A percentile compares a stretch with the other conserved stretches of the same genome.
phyloP scores from a whole-genome alignment of 768 basidiomycete genomes.

The Suillus tomentosus region DNA sequence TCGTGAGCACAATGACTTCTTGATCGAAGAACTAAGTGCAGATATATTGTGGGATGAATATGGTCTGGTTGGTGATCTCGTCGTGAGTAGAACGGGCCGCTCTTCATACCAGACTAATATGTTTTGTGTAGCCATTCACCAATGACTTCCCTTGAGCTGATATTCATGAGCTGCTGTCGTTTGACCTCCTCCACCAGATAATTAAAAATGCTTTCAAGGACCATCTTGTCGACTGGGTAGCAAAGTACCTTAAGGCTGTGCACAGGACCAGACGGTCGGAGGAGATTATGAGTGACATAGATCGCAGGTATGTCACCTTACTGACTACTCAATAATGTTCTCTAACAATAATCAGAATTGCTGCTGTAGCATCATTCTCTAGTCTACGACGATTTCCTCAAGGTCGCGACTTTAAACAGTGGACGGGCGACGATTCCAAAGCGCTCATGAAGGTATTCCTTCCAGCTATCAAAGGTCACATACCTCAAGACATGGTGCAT shows the following conservation, averaged over 20 bases:
- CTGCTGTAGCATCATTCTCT: not conserved
- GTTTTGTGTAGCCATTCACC: no score
- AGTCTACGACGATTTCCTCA: not conserved
- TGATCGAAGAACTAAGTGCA: slow-evolving; percentile 27
- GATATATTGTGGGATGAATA: slow-evolving; percentile 37
- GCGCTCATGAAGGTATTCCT: not conserved
- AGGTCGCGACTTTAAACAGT: not conserved
- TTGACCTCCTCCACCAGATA: no score
- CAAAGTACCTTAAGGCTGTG: not conserved
- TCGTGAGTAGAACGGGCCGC: slow-evolving; percentile 19
- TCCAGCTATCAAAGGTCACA: not conserved
- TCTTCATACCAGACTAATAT: no score
- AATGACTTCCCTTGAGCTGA: no score
- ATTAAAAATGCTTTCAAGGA: not conserved
- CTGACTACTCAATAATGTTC: rapidly evolving
- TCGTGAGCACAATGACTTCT: slow-evolving; percentile 22
- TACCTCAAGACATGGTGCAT: not conserved
- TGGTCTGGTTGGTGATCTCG: slow-evolving; percentile 36
- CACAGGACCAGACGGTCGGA: no score
- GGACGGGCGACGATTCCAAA: not conserved
- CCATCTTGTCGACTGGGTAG: not conserved
- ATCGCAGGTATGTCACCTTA: not conserved
- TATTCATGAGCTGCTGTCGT: no score
- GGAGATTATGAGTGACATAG: not conserved
- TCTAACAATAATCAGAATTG: not conserved